These are phyloP conservation scores for Cutaneotrichosporon sp. DNA, from an alignment of 1,284 basidiomycete species.

Conservation along the genomic window DNA sequence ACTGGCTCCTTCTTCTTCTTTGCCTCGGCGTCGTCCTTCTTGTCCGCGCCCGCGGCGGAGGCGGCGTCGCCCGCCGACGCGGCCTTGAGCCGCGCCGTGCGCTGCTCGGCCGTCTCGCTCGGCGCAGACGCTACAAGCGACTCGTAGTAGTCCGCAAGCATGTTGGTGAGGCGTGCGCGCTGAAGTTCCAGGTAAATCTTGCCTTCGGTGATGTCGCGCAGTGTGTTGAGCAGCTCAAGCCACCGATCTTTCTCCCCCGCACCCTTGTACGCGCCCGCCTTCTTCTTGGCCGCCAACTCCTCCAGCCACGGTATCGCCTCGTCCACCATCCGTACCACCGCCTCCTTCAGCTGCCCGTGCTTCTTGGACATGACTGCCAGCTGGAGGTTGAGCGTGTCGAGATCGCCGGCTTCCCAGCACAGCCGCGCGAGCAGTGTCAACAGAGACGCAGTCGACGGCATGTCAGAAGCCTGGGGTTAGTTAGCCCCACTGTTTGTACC, in stretches of 20 bases:
- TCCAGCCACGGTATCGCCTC: constrained; percentile 73
- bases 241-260: constrained; percentile 61
- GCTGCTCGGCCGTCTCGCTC: constrained; percentile 7
- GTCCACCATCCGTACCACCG: constrained; percentile 85
- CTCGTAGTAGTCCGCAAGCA: constrained; percentile 80
- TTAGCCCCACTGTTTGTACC: constrained; percentile 30
- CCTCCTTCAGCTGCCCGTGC: constrained; percentile 92
- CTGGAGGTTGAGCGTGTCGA: constrained; percentile 65
- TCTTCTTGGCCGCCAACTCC: constrained; percentile 53
- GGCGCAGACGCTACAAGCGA: constrained; percentile 50
- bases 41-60: no score
- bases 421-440: constrained; percentile 68
- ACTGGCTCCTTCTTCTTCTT: constrained; percentile 45
- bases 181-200: constrained; percentile 99
- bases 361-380: constrained; percentile 81
- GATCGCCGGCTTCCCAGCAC: constrained; percentile 60
- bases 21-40: constrained; percentile 21
- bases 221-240: constrained; percentile 80
- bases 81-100: not conserved
- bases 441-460: constrained; percentile 80
- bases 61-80: not conserved
- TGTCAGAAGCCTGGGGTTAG: constrained; percentile 73
- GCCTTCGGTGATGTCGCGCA: constrained; percentile 89
- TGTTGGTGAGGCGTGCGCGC: constrained; percentile 83
- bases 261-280: constrained; percentile 48